Conservation (phyloP, 352 stramenopile species). For the Phytopythium cucurbitacearum region DNA sequence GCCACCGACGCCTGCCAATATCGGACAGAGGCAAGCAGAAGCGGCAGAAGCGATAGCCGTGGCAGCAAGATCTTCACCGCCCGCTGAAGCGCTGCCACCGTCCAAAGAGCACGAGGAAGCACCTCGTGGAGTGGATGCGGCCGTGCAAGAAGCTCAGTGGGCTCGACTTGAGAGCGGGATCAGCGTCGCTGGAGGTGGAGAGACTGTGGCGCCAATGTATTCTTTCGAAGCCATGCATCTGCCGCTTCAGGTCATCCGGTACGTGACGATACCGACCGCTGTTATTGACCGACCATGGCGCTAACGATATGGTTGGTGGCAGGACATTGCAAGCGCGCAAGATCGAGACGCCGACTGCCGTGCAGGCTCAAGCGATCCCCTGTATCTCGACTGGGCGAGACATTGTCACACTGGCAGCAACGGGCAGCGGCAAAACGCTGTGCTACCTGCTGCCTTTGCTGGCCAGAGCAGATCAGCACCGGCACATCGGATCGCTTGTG, state of each 20-base stretch:
- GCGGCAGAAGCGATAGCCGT: not conserved
- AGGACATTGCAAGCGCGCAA: conserved; percentile 21
- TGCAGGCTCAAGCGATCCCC: conserved; percentile 96
- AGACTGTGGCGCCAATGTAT: conserved; percentile 18
- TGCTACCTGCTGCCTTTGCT: conserved; percentile 94
- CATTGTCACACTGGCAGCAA: conserved; percentile 92
- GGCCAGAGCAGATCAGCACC: conserved; percentile 15
- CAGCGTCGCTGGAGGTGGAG: conserved; percentile 15
- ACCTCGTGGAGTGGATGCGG: not conserved
- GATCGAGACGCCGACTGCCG: conserved; percentile 89
- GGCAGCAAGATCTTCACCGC: not conserved
- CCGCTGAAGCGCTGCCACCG: not conserved
- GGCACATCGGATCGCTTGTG: conserved; percentile 23
- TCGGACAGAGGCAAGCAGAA: not conserved
- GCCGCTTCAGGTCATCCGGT: conserved; percentile 15
- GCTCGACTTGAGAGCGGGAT: conserved; percentile 51
- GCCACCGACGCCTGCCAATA: not conserved
- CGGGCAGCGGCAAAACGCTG: conserved; percentile 94
- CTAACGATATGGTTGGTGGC: not conserved
- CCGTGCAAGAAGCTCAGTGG: conserved; percentile 40
- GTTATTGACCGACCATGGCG: not conserved
- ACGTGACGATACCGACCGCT: not conserved
- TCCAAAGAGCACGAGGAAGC: not conserved
- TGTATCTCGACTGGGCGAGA: conserved; percentile 81
- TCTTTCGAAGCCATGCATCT: conserved; percentile 37